A percentile compares a stretch with the other conserved stretches of the same genome.
phyloP scores from a whole-genome alignment of 208 protist species.

The Acanthamoeba lenticulata region DNA sequence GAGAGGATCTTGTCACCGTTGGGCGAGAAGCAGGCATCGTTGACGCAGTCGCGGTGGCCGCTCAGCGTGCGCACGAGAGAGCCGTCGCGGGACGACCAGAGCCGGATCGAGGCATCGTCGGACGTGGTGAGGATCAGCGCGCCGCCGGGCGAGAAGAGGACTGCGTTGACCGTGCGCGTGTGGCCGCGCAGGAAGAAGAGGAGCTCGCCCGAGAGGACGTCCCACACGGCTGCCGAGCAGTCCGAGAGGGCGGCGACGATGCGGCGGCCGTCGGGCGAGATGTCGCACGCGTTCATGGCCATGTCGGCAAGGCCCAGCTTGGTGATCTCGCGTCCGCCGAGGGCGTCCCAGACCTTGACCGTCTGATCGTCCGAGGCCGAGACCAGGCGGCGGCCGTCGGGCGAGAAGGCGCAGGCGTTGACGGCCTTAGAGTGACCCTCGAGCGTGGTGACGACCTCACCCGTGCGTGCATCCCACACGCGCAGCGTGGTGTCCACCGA shows the following conservation, averaged over 20 bases:
- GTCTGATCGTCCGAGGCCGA: slow-evolving; percentile 69
- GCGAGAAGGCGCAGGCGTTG: slow-evolving; percentile 72
- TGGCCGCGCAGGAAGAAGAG: not conserved
- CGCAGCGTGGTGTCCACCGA: slow-evolving; percentile 72
- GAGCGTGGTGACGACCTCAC: not conserved
- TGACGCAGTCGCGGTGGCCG: slow-evolving; percentile 60
- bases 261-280: slow-evolving; percentile 73
- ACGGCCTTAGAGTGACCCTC: slow-evolving; percentile 72
- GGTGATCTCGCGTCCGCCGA: slow-evolving; percentile 50
- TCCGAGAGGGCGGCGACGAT: slow-evolving; percentile 74
- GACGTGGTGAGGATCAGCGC: slow-evolving; percentile 40
- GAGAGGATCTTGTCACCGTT: slow-evolving; percentile 56
- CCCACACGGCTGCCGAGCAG: slow-evolving; percentile 72
- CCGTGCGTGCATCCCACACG: slow-evolving; percentile 75
- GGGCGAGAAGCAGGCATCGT: slow-evolving; percentile 56
- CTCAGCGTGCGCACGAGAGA: not conserved
- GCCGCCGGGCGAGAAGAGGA: slow-evolving; percentile 52
- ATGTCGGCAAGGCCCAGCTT: not conserved
- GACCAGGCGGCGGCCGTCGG: slow-evolving; percentile 74
- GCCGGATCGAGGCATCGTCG: slow-evolving; percentile 70
- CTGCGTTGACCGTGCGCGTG: slow-evolving; percentile 28
- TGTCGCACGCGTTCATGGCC: slow-evolving; percentile 64
- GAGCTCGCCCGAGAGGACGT: slow-evolving; percentile 60
- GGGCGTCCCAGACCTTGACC: slow-evolving; percentile 78
- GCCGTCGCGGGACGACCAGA: slow-evolving; percentile 71